Conservation (phyloP, 805 yeast genomes). For the Metschnikowia bowlesiae region DNA sequence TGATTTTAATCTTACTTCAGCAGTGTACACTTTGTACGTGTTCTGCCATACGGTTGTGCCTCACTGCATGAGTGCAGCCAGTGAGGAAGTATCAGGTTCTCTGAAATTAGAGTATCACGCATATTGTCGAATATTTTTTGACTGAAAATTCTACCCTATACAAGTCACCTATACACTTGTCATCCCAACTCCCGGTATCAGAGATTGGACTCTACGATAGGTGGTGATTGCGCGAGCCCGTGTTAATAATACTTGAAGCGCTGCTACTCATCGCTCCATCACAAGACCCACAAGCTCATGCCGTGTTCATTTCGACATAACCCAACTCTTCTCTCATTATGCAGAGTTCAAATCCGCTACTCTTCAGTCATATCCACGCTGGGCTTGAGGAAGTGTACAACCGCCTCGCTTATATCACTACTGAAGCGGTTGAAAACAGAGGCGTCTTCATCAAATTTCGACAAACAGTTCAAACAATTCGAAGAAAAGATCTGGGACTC, state of each 20-base stretch:
- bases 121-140: no score
- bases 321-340: not conserved
- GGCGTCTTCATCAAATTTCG: not conserved
- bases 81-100: not conserved
- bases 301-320: not conserved
- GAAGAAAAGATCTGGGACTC: not conserved
- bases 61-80: not conserved
- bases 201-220: not conserved
- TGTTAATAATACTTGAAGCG: not conserved
- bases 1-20: not conserved
- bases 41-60: not conserved
- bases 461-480: not conserved
- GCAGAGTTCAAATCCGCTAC: not conserved
- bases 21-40: not conserved
- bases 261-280: not conserved
- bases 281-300: not conserved
- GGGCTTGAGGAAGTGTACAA: not conserved
- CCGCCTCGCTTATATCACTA: constrained; percentile 1
- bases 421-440: not conserved
- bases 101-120: not conserved
- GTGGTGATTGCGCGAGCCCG: not conserved
- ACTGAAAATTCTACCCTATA: no score
- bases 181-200: not conserved
- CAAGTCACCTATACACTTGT: no score
- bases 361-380: not conserved